Percentiles rank a stretch among this genome's conserved stretches.
Conservation (phyloP, 2,329 filamentous ascomycete genomes). For the Cadophora luteo-olivacea region DNA sequence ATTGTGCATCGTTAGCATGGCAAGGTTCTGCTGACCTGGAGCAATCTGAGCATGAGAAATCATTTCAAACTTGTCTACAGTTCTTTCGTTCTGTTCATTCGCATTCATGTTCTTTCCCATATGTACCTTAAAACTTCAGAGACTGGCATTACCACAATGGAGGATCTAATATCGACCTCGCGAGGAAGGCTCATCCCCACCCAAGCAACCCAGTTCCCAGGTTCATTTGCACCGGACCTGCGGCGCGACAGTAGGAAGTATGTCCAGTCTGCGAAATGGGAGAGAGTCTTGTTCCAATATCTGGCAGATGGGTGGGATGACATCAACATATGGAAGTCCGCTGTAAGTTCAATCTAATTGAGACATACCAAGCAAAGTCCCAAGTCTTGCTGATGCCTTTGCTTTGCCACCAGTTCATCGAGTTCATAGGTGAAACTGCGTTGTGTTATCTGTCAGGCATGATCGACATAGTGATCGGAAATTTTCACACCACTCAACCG, state of each 20-base stretch:
- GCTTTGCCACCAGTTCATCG: conserved; percentile 39
- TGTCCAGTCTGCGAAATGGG: conserved; percentile 16
- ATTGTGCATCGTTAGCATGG: conserved; percentile 18
- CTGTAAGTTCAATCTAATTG: no score
- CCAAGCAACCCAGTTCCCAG: conserved; percentile 31
- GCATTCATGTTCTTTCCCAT: background rate
- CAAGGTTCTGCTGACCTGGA: background rate
- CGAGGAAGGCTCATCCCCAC: conserved; percentile 16
- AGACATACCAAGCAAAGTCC: no score
- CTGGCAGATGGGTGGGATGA: conserved; percentile 32
- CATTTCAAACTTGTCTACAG: background rate
- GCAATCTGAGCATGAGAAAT: background rate
- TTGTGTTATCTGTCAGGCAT: conserved; percentile 45
- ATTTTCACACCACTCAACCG: conserved; percentile 40
- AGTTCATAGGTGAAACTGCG: conserved; percentile 42
- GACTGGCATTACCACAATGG: background rate
- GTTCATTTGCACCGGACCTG: conserved; percentile 33
- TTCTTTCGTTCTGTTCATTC: conserved; percentile 1
- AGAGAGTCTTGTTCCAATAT: conserved; percentile 17
- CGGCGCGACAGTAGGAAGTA: conserved; percentile 26
- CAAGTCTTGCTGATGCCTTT: background rate
- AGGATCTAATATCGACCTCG: conserved; percentile 10
- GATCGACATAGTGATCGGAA: conserved; percentile 43
- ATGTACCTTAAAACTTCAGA: conserved; percentile 8
- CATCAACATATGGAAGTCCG: conserved; percentile 30